Conservation (phyloP, 2,329 filamentous ascomycete species). For the Tolypocladium inflatum region DNA sequence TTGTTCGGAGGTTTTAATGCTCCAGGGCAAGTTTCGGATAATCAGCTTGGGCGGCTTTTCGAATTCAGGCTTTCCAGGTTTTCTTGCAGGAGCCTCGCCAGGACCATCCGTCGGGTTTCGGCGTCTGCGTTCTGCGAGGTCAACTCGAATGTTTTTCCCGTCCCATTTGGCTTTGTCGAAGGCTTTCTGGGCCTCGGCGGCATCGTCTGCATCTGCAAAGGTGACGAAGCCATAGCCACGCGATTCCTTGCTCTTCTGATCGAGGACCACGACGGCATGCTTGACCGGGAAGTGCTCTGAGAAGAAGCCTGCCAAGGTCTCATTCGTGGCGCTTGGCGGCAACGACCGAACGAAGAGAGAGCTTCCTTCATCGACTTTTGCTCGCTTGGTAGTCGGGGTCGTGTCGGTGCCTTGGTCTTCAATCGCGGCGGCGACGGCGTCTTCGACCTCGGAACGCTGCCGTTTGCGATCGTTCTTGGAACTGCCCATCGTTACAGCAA, state of each 20-base stretch:
- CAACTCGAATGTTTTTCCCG: conserved; percentile 74
- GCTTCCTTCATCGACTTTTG: conserved; percentile 49
- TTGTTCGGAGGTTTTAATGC: conserved; percentile 77
- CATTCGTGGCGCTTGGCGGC: conserved; percentile 67
- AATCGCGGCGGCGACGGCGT: conserved; percentile 16
- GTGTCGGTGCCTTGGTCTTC: conserved; percentile 21
- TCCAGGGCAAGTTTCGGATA: conserved; percentile 92
- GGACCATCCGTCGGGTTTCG: conserved; percentile 46
- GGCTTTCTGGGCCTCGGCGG: conserved; percentile 68
- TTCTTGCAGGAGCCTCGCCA: conserved; percentile 28
- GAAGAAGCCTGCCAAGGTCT: conserved; percentile 79
- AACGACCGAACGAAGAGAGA: conserved; percentile 90
- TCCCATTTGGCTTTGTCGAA: conserved; percentile 70
- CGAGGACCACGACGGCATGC: conserved; percentile 85
- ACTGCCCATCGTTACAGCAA: conserved; percentile 15
- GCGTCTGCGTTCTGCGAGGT: conserved; percentile 78
- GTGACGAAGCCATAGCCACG: conserved; percentile 96
- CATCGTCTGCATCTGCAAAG: conserved; percentile 89
- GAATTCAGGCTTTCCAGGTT: conserved; percentile 47
- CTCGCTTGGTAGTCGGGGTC: conserved; percentile 38
- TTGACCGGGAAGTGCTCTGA: conserved; percentile 92
- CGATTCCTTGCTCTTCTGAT: conserved; percentile 76
- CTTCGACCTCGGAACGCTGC: conserved; percentile 22
- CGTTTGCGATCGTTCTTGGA: conserved; percentile 25
- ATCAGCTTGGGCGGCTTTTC: conserved; percentile 68